Base-by-base conservation (phyloP, 768 basidiomycete species). In the Lanmaoa rubissima region DNA sequence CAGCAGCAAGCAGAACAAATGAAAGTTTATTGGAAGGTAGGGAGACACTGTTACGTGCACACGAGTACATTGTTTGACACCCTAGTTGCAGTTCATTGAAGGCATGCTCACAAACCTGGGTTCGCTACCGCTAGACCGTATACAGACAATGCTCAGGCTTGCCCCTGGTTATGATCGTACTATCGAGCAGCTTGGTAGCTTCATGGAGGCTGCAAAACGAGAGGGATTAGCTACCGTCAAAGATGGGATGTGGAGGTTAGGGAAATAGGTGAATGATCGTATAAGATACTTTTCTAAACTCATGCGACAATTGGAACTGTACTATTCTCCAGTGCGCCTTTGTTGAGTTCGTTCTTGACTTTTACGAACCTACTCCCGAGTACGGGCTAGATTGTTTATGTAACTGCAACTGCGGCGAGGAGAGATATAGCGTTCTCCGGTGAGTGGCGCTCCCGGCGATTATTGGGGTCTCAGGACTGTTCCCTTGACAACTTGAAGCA, bases 41-140 rank as follows among this genome's bases (percentile, higher is more conserved):
- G 72, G 26, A 26, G 26, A 28, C 10, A 16, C 9, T 14, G 6
- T 21, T n/a, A 10, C 3, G 10, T 42, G 45, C 45, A 24, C 32
- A 5, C 45, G 13, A 3, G 12, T 49, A 17, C 28, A 31, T 39
- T 55, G 13, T 38, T 43, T 53, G 42, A 62, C 56, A 47, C 51
- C 10, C 51, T 9, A 48, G 6, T 14, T 41, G 21, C 58, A 92
- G 89, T 95, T 88, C 73, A 90, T 95, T 58, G 87, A 92, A 72
- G 92, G 90, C 31, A 93, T 94, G 88, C 85, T 97, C 55, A 93
- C 85, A 52, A 95, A 94, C 69, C 76, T 98, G 43, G 90, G 89
- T 11, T 70, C 83, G 3, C 78, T 94, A 16, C 80, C 88, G 2
- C 65, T 91, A 43, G 88, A 91, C 58, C 82, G 89, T n/a, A 93